phyloP scores from a whole-genome alignment of 257 asterid species.

The Primulina eburnea region DNA sequence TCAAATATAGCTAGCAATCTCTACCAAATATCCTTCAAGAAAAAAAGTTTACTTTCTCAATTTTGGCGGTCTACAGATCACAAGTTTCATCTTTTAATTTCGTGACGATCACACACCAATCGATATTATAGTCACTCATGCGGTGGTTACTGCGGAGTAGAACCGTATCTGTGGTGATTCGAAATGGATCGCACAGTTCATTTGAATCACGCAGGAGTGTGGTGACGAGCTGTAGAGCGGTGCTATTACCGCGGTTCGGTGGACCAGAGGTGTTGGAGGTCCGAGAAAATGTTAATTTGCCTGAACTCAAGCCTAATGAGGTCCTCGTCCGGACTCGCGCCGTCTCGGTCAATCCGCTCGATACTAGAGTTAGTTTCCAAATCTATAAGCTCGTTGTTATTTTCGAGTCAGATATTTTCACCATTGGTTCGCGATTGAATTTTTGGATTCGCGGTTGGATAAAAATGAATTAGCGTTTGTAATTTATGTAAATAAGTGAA shows the following conservation, averaged over 20 bases:
- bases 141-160: constrained; percentile 47
- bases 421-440: constrained; percentile 1
- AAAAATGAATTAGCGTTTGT: background rate
- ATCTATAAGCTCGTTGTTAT: background rate
- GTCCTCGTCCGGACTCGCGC: constrained; percentile 97
- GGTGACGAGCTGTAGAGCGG: constrained; percentile 81
- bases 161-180: constrained; percentile 23
- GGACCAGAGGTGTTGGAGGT: constrained; percentile 83
- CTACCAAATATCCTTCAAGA: background rate
- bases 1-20: too few relatives aligned
- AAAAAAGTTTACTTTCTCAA: background rate
- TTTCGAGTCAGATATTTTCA: background rate
- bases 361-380: constrained; percentile 59
- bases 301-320: constrained; percentile 77
- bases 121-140: constrained; percentile 36
- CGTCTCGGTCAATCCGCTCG: constrained; percentile 95
- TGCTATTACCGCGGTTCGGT: constrained; percentile 80
- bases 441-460: background rate
- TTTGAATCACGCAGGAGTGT: constrained; percentile 35
- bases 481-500: background rate
- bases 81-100: constrained; percentile 13
- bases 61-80: background rate
- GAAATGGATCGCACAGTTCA: constrained; percentile 25
- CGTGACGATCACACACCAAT: constrained; percentile 5
- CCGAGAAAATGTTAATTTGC: constrained; percentile 65